A percentile compares a stretch with the other conserved stretches of the same genome.
phyloP scores from a whole-genome alignment of 257 asterid genomes.

The Lycium ferocissimum region DNA sequence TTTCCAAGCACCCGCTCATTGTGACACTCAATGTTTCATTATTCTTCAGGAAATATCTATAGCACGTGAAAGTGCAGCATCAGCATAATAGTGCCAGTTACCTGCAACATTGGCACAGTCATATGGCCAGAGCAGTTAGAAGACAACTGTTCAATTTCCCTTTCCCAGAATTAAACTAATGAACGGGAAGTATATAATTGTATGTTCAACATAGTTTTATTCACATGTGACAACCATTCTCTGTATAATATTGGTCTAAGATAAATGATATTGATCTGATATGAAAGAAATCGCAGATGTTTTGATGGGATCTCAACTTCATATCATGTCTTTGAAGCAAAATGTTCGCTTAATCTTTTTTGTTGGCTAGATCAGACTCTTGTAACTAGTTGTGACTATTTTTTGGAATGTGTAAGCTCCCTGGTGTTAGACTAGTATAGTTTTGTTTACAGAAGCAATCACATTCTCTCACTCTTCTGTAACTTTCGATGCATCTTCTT shows the following conservation, averaged over 20 bases:
- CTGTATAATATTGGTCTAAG: neutral
- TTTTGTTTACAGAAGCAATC: too few relatives aligned
- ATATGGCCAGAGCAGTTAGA: neutral
- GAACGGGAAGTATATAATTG: neutral
- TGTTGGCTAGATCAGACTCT: too few relatives aligned
- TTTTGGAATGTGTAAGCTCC: too few relatives aligned
- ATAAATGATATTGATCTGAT: neutral
- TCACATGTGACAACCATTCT: neutral
- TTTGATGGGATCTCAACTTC: too few relatives aligned
- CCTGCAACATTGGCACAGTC: neutral
- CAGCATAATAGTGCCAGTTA: neutral
- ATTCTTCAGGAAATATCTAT: constrained; percentile 43
- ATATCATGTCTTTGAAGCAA: too few relatives aligned
- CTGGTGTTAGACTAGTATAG: too few relatives aligned
- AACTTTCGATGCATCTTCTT: too few relatives aligned
- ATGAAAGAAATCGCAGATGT: too few relatives aligned
- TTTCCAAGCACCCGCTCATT: neutral
- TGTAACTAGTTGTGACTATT: too few relatives aligned
- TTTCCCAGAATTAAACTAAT: neutral
- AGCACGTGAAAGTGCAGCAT: constrained; percentile 34
- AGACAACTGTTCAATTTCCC: neutral
- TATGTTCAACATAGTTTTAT: neutral
- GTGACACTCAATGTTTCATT: neutral
- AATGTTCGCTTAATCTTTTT: too few relatives aligned
- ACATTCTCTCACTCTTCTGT: too few relatives aligned